phyloP scores from a whole-genome alignment of 495 filamentous ascomycete genomes.

The Endocarpon pusillum region DNA sequence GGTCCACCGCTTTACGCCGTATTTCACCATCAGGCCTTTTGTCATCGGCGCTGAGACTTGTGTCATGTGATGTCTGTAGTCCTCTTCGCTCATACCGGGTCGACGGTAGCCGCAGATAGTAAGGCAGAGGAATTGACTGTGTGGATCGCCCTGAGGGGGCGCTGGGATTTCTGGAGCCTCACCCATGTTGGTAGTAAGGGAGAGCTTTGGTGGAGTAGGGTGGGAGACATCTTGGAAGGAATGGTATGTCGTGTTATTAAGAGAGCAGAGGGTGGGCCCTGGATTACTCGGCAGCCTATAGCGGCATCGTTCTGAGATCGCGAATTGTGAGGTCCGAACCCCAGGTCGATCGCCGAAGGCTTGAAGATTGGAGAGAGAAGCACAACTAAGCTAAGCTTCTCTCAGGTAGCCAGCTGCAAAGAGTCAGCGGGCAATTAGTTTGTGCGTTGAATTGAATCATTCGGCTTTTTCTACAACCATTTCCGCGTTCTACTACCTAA shows the following conservation, averaged over 20 bases:
- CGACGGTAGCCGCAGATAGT: constrained; percentile 33
- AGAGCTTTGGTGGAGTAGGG: not conserved
- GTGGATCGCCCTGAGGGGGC: not conserved
- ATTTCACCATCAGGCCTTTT: constrained; percentile 23
- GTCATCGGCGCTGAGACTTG: constrained; percentile 22
- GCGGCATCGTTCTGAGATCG: not conserved
- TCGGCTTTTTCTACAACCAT: not conserved
- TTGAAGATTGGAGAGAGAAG: too few relatives aligned
- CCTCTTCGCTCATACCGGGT: constrained; percentile 31
- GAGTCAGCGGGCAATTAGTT: not conserved
- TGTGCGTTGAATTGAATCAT: not conserved
- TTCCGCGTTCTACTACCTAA: not conserved
- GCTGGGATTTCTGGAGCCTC: not conserved
- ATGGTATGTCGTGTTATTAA: not conserved
- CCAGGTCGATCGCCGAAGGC: not conserved
- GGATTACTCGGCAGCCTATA: not conserved
- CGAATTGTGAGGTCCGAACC: not conserved
- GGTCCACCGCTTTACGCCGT: constrained; percentile 20
- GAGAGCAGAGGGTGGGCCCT: not conserved
- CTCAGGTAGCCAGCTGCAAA: too few relatives aligned
- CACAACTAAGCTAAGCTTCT: too few relatives aligned
- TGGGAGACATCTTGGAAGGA: not conserved
- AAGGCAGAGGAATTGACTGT: constrained; percentile 17
- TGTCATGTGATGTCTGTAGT: constrained; percentile 29
- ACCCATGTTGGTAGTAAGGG: not conserved